These are phyloP conservation scores for Claviceps fusiformis DNA, from an alignment of 2,329 filamentous ascomycete genomes.

Conservation along the genomic window DNA sequence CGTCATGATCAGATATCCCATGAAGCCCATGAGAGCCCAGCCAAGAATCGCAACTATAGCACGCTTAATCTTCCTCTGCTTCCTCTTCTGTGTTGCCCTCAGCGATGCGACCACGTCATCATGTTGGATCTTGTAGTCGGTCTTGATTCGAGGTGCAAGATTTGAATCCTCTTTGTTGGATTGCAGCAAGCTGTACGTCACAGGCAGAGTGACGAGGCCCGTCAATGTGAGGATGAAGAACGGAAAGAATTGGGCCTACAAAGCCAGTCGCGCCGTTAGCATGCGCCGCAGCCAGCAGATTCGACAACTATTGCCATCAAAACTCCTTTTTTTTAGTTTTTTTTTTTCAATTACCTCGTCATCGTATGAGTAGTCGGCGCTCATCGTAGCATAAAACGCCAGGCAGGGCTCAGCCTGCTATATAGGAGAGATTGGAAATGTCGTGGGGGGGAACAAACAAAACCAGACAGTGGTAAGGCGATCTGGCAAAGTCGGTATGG, in stretches of 20 bases:
- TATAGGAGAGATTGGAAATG: neutral
- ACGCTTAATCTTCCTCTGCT: conserved; percentile 79
- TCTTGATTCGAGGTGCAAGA: conserved; percentile 69
- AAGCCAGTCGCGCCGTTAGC: conserved; percentile 1
- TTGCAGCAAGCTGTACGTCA: conserved; percentile 79
- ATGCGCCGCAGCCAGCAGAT: neutral
- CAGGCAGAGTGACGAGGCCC: conserved; percentile 73
- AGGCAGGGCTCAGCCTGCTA: conserved; percentile 23
- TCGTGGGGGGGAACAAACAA: neutral
- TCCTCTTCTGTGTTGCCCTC: conserved; percentile 76
- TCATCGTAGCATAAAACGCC: conserved; percentile 46
- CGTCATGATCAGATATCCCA: conserved; percentile 79
- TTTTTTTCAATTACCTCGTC: conserved; percentile 48
- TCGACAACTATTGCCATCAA: neutral
- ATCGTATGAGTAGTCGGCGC: conserved; percentile 96
- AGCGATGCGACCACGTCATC: conserved; percentile 69
- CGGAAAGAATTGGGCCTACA: conserved; percentile 88
- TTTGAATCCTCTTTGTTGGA: conserved; percentile 64
- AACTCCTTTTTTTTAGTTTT: neutral
- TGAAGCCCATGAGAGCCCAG: conserved; percentile 74
- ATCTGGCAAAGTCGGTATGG: neutral
- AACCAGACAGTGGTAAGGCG: neutral
- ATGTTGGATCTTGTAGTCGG: conserved; percentile 70
- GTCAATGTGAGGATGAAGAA: conserved; percentile 93
- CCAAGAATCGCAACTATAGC: conserved; percentile 61